phyloP scores from a whole-genome alignment of 1,284 basidiomycete genomes.

The Irpex rosettiformis region DNA sequence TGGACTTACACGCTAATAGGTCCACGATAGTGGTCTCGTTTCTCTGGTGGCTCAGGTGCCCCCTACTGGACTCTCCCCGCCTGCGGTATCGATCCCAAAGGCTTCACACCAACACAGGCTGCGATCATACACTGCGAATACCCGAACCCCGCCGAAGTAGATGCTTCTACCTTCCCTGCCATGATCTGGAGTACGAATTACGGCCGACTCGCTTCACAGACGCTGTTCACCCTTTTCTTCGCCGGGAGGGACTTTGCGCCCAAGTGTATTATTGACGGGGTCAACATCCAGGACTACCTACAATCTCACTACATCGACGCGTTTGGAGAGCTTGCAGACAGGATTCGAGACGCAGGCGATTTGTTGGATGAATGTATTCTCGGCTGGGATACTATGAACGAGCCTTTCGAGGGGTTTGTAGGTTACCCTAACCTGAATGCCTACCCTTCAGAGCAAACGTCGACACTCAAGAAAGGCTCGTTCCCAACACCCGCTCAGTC shows the following conservation, averaged over 20 bases:
- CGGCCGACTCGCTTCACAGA: constrained; percentile 83
- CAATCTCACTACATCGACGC: constrained; percentile 86
- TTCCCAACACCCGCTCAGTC: constrained; percentile 85
- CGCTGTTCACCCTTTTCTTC: constrained; percentile 94
- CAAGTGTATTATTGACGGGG: constrained; percentile 85
- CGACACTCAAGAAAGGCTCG: constrained; percentile 80
- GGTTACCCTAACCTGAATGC: constrained; percentile 72
- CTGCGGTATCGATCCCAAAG: constrained; percentile 86
- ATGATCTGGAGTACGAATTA: constrained; percentile 99
- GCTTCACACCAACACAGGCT: constrained; percentile 82
- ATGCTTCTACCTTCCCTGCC: constrained; percentile 76
- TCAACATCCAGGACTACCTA: constrained; percentile 94
- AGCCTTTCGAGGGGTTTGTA: constrained; percentile 87
- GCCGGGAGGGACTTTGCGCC: constrained; percentile 90
- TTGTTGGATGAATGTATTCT: constrained; percentile 86
- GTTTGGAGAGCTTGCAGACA: constrained; percentile 70
- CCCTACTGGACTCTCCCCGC: constrained; percentile 94
- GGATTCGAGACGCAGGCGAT: constrained; percentile 70
- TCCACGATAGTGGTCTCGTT: constrained; percentile 86
- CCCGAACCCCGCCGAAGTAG: constrained; percentile 55
- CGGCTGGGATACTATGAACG: constrained; percentile 97
- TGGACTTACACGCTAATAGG: not conserved
- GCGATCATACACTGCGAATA: constrained; percentile 92
- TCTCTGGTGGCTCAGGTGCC: constrained; percentile 94
- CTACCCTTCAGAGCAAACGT: constrained; percentile 64